Percentiles rank a stretch among this genome's conserved stretches.
These are phyloP conservation scores for Fusarium sp. DNA, from an alignment of 2,329 filamentous ascomycete species.

Conservation along the genomic window DNA sequence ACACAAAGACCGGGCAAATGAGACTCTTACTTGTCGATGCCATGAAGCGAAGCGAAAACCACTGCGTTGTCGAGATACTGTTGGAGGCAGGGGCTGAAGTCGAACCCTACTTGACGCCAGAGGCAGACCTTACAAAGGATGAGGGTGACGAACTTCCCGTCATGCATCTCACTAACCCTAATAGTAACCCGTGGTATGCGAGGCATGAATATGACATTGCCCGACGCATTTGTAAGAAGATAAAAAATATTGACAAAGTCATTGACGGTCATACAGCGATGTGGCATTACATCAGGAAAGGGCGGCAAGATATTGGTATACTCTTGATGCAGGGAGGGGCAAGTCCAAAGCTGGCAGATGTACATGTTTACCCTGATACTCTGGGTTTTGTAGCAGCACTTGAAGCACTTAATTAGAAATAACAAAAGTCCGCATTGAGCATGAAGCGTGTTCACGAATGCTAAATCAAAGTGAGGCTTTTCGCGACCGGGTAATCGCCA, in stretches of 20 bases:
- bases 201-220: conserved; percentile 26
- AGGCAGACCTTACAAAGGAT: background rate
- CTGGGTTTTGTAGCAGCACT: conserved; percentile 12
- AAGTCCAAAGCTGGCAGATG: conserved; percentile 25
- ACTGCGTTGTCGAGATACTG: conserved; percentile 14
- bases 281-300: conserved; percentile 31
- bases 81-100: conserved; percentile 34
- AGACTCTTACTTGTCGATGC: conserved; percentile 30
- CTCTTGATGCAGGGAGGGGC: conserved; percentile 34
- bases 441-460: background rate
- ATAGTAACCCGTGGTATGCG: conserved; percentile 23
- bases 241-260: conserved; percentile 21
- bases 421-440: background rate
- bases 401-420: background rate
- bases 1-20: conserved; percentile 9
- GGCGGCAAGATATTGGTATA: conserved; percentile 26
- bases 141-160: conserved; percentile 22
- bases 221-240: conserved; percentile 21
- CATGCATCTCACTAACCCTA: conserved; percentile 27
- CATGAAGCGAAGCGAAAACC: conserved; percentile 14
- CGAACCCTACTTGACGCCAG: conserved; percentile 25
- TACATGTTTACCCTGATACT: conserved; percentile 22
- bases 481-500: background rate
- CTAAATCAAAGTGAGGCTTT: background rate
- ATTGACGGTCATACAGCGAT: conserved; percentile 30